Percentiles rank a stretch among this genome's conserved stretches.
phyloP scores from a whole-genome alignment of 345 rosid species.

The Aurinia saxatilis region DNA sequence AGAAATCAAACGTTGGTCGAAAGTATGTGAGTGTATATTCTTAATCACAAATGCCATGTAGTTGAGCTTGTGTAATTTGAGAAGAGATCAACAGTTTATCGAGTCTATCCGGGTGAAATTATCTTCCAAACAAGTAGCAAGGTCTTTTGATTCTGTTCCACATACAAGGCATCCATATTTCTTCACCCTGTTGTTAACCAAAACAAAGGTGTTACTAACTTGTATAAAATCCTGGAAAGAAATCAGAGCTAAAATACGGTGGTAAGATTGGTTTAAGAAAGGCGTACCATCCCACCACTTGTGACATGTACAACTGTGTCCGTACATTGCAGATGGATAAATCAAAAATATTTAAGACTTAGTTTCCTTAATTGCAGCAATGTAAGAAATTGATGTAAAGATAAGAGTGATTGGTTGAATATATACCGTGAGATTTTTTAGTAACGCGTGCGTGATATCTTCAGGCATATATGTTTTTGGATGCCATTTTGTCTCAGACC shows the following conservation, averaged over 20 bases:
- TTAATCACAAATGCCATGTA: conserved; percentile 19
- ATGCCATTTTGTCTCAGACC: conserved; percentile 99
- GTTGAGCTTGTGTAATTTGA: conserved; percentile 50
- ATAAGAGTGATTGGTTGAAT: neutral
- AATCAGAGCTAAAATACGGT: no score
- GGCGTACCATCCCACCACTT: conserved; percentile 64
- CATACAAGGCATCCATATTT: conserved; percentile 51
- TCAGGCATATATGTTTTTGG: conserved; percentile 75
- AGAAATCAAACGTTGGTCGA: conserved; percentile 12
- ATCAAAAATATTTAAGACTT: neutral
- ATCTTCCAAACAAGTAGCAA: conserved; percentile 90
- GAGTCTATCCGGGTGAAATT: conserved; percentile 66
- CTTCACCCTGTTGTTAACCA: conserved; percentile 45
- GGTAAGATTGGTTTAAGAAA: neutral
- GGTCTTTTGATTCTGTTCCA: conserved; percentile 96
- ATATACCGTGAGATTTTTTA: conserved; percentile 77
- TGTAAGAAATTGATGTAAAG: neutral
- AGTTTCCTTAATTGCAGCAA: neutral
- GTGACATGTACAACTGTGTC: conserved; percentile 70
- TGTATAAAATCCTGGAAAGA: neutral
- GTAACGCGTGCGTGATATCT: conserved; percentile 57
- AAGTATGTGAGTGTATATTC: conserved; percentile 17
- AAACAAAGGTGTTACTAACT: neutral
- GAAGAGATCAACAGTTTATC: conserved; percentile 69
- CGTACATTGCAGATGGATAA: conserved; percentile 66